Percentiles rank a stretch among this genome's conserved stretches.
phyloP scores from a whole-genome alignment of 768 basidiomycete species.

The Galerina marginata region DNA sequence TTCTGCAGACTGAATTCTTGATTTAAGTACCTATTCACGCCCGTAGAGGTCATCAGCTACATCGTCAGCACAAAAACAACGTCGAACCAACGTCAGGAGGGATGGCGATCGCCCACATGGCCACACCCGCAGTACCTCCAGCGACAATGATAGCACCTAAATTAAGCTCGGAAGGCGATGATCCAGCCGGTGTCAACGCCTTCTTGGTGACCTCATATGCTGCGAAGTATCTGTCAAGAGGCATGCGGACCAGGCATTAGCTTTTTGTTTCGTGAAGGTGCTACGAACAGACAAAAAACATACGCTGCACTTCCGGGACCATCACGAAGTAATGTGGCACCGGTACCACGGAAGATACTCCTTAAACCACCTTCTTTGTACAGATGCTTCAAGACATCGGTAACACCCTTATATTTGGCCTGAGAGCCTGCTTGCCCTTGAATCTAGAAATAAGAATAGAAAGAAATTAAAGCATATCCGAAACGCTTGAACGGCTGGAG shows the following conservation, averaged over 20 bases:
- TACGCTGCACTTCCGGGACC: constrained; percentile 97
- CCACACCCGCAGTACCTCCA: constrained; percentile 93
- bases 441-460: constrained; percentile 50
- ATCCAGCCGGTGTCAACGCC: constrained; percentile 77
- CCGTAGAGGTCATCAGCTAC: constrained; percentile 1
- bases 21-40: constrained; percentile 83
- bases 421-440: constrained; percentile 84
- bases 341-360: constrained; percentile 91
- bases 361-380: constrained; percentile 93
- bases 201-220: constrained; percentile 96
- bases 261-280: constrained; percentile 2
- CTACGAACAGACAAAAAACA: constrained; percentile 35
- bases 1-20: constrained; percentile 94
- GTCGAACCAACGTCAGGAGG: constrained; percentile 83
- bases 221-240: constrained; percentile 81
- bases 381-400: constrained; percentile 88
- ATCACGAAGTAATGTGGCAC: constrained; percentile 93
- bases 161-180: constrained; percentile 82
- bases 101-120: constrained; percentile 98
- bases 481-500: neutral
- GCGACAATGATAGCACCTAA: constrained; percentile 88
- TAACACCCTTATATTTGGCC: constrained; percentile 84
- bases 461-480: constrained; percentile 1
- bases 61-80: neutral
- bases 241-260: constrained; percentile 13